phyloP scores from a whole-genome alignment of 768 basidiomycete species.

The Pleurotus salmoneostramineus region DNA sequence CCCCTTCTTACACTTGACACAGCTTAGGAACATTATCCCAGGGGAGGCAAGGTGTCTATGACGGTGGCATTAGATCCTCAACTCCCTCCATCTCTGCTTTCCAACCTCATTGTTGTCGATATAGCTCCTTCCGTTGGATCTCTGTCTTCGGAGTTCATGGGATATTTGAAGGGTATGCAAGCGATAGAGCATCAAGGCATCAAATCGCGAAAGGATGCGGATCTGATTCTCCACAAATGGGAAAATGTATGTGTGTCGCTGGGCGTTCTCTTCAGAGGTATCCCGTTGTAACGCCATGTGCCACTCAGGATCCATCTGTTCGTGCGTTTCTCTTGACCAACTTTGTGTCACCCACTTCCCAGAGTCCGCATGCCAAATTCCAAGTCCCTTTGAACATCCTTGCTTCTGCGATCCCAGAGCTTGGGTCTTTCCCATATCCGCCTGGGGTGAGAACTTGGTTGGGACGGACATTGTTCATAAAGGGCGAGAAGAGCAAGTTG shows the following conservation, averaged over 20 bases:
- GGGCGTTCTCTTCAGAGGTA: background rate
- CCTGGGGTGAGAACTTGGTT: conserved; percentile 49
- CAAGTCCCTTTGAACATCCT: conserved; percentile 72
- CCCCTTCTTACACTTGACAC: background rate
- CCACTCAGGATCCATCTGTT: conserved; percentile 60
- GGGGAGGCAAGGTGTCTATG: conserved; percentile 89
- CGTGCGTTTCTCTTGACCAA: conserved; percentile 89
- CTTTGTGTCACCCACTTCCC: conserved; percentile 37
- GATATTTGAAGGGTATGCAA: conserved; percentile 71
- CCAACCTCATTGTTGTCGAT: conserved; percentile 71
- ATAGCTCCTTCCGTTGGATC: conserved; percentile 66
- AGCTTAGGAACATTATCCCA: conserved; percentile 20
- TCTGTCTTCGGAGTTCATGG: conserved; percentile 59
- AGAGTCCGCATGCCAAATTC: conserved; percentile 47
- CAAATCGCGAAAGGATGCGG: conserved; percentile 64
- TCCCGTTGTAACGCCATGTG: background rate
- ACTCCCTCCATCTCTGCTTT: conserved; percentile 37
- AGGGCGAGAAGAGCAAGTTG: conserved; percentile 74
- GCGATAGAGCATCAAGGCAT: conserved; percentile 59
- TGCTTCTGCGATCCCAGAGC: conserved; percentile 50
- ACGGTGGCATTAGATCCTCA: conserved; percentile 48
- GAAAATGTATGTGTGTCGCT: conserved; percentile 53
- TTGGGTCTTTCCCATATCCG: conserved; percentile 77
- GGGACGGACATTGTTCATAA: conserved; percentile 69
- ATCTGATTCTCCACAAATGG: conserved; percentile 53